Evolutionary conservation across 371 early-diverging fungal species (phyloP).

Genomic region (Mucor ambiguus): DNA sequence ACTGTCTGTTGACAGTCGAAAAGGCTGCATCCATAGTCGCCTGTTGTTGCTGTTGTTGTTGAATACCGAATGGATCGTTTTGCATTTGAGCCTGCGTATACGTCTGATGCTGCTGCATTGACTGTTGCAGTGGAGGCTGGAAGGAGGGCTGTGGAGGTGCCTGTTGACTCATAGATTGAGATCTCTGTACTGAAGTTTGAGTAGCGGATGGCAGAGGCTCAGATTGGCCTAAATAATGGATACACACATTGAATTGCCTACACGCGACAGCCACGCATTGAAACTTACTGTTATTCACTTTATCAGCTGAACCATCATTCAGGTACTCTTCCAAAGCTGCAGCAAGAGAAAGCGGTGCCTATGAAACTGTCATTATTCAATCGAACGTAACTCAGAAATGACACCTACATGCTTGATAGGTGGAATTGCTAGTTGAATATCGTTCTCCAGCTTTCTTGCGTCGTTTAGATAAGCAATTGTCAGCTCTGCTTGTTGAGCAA

Average conservation of each 20-base stretch:
- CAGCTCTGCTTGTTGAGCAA: slow-evolving; percentile 80
- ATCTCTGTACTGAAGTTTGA: neutral
- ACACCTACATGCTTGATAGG: slow-evolving; percentile 75
- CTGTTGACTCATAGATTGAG: neutral
- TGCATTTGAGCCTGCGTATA: neutral
- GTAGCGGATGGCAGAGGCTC: neutral
- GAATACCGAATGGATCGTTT: neutral
- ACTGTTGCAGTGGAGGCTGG: neutral
- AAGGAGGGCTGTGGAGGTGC: neutral
- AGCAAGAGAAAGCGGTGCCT: slow-evolving; percentile 87
- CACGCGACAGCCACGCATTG: neutral
- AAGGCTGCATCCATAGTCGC: neutral
- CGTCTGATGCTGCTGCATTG: slow-evolving; percentile 2
- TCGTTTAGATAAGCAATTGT: slow-evolving; percentile 79
- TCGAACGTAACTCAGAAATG: neutral
- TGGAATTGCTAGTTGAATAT: slow-evolving; percentile 80
- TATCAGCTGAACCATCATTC: slow-evolving; percentile 40
- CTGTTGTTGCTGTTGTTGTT: neutral
- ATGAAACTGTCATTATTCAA: neutral
- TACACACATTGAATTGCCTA: neutral
- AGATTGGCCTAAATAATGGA: neutral
- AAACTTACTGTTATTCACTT: slow-evolving; percentile 1
- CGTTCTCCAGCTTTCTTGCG: slow-evolving; percentile 71
- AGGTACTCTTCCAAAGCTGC: slow-evolving; percentile 86
- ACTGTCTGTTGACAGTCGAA: neutral